Evolutionary conservation across 1,284 basidiomycete species (phyloP).

Genomic region (Apiotrichum mycotoxinovorans): DNA sequence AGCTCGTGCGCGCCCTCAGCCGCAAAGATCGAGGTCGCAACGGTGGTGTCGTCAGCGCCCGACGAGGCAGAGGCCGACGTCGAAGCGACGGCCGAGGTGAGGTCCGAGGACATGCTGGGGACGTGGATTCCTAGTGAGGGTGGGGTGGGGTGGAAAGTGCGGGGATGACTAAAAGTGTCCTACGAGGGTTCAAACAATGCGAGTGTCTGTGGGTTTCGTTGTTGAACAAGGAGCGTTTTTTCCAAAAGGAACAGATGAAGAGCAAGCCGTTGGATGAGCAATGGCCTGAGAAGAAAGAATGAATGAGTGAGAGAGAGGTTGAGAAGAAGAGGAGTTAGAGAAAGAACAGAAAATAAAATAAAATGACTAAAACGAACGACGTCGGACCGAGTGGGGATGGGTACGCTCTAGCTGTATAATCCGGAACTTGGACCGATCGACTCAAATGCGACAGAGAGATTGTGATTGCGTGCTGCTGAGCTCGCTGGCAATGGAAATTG

Average conservation of each 20-base stretch:
- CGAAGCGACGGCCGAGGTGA: neutral
- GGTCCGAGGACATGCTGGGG: neutral
- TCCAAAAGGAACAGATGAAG: too few relatives aligned
- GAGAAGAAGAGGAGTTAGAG: neutral
- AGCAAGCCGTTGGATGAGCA: too few relatives aligned
- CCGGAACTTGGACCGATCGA: neutral
- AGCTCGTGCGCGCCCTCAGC: slow-evolving; percentile 26
- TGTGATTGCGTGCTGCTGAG: neutral
- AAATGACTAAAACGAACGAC: too few relatives aligned
- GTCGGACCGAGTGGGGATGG: too few relatives aligned
- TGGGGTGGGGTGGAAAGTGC: neutral
- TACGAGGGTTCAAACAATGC: too few relatives aligned
- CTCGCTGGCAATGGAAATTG: neutral
- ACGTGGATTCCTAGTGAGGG: neutral
- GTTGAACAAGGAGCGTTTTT: neutral
- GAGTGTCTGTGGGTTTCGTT: too few relatives aligned
- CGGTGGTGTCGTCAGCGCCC: neutral
- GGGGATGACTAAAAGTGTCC: neutral
- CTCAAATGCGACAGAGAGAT: neutral
- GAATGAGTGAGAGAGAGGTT: too few relatives aligned
- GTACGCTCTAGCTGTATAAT: neutral
- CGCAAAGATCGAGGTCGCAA: slow-evolving; percentile 35
- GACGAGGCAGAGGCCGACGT: neutral
- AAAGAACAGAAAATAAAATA: too few relatives aligned
- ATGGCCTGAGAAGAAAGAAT: neutral